Base-by-base conservation (phyloP, 306 rosid genomes). In the Biancaea sappan region DNA sequence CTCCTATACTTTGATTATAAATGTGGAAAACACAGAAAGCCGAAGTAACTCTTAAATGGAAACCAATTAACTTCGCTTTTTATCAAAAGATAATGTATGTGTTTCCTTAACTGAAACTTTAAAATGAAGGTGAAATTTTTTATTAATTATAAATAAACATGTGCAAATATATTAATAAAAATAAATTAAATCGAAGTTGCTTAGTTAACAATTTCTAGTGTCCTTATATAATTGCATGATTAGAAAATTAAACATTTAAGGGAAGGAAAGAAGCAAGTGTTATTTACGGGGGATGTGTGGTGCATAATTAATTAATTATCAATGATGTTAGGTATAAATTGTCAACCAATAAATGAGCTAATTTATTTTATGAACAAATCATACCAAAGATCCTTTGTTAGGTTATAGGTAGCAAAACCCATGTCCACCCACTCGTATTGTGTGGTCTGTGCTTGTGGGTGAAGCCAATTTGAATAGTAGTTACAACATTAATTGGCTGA, bases 371-470 rank as follows among this genome's bases (percentile, higher is more conserved):
- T 24, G 14, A 43, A 2, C 71, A 43, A 25, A 81, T 76, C 78
- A 14, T 66, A 48, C 46, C 24, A 8, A 81, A 56, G 58, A 72
- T 66, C 21, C 19, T 72, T 65, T 71, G 75, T 72, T 81, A 81
- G 72, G 81, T 71, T 66, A 38, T 76, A 58, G 71, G 71, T 58
- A 71, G 75, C 66, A 70, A 3, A 48, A 8, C 29, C 72, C n/a
- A 66, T 22, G 67, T 58, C 71, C 60, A 63, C 54, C 29, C 65
- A 58, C 79, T 69, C 48, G 21, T 31, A 38, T 22, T 76, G 62
- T 15, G 65, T 54, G 70, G 68, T 40, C 8, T 25, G 51, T 74
- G 40, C 71, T 81, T 26, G 60, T 76, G 50, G 59, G 47, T 60
- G 9, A 12, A 13, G 25, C 19, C 41, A 76, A 70, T 28, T 2